These are phyloP conservation scores for Mortierella sp. DNA, from an alignment of 371 early-diverging fungal genomes.

Conservation along the genomic window DNA sequence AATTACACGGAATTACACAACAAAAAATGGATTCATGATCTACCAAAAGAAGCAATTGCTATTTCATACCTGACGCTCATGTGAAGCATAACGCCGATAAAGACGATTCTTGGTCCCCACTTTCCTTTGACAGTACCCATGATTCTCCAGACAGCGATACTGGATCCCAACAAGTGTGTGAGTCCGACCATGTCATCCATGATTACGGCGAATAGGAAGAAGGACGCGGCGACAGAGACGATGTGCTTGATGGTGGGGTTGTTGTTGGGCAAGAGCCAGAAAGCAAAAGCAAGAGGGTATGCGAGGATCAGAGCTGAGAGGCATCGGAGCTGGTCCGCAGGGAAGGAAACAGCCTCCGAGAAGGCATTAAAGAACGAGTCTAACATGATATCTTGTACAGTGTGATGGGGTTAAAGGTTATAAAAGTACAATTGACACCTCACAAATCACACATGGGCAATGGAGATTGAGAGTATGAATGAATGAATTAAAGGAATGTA, in stretches of 20 bases:
- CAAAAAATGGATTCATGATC: background rate
- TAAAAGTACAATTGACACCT: background rate
- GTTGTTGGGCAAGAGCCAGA: constrained; percentile 64
- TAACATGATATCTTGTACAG: constrained; percentile 23
- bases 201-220: constrained; percentile 70
- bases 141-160: constrained; percentile 70
- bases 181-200: constrained; percentile 72
- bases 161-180: constrained; percentile 70
- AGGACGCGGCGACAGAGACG: constrained; percentile 75
- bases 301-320: constrained; percentile 49
- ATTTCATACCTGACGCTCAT: constrained; percentile 76
- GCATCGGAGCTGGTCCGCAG: constrained; percentile 60
- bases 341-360: constrained; percentile 52
- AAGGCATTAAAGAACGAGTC: constrained; percentile 49
- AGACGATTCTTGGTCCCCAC: constrained; percentile 76
- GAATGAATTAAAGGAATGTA: too few species aligned
- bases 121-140: constrained; percentile 60
- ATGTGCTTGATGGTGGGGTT: constrained; percentile 72
- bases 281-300: constrained; percentile 58
- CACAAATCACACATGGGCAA: background rate
- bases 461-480: background rate
- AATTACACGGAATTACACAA: background rate
- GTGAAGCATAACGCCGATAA: constrained; percentile 79
- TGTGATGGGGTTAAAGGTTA: background rate
- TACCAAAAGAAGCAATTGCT: background rate